These are phyloP conservation scores for Clonostachys byssicola DNA, from an alignment of 2,329 filamentous ascomycete species.

Conservation along the genomic window DNA sequence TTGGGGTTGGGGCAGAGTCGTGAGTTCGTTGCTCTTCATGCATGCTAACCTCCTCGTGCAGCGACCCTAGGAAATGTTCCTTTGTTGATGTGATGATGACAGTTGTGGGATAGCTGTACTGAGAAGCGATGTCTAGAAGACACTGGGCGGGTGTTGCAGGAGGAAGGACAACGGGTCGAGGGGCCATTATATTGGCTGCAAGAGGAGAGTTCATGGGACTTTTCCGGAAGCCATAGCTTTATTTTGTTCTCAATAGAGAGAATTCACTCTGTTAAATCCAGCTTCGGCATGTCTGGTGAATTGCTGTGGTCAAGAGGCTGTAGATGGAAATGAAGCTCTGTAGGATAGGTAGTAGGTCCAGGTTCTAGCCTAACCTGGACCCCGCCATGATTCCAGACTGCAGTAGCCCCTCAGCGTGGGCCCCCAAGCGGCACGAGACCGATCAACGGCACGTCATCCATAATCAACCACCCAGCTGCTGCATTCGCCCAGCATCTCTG, in stretches of 20 bases:
- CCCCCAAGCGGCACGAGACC: constrained; percentile 1
- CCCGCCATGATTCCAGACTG: neutral
- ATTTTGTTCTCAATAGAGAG: too few species aligned
- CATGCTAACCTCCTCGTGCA: constrained; percentile 36
- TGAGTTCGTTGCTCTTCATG: constrained; percentile 2
- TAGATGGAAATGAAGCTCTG: too few species aligned
- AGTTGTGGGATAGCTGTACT: constrained; percentile 53
- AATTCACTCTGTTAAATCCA: too few species aligned
- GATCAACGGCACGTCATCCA: neutral
- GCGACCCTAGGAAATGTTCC: constrained; percentile 57
- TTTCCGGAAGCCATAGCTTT: too few species aligned
- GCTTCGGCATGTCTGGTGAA: too few species aligned
- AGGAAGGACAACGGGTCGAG: constrained; percentile 38
- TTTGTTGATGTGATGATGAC: constrained; percentile 68
- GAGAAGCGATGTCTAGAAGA: constrained; percentile 58
- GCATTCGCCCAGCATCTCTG: neutral
- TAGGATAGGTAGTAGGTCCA: neutral
- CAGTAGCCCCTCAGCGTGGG: neutral
- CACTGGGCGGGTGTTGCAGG: constrained; percentile 56
- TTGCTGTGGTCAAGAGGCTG: too few species aligned
- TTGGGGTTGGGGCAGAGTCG: constrained; percentile 7
- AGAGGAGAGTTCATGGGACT: too few species aligned
- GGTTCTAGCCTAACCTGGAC: neutral
- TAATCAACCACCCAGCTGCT: neutral
- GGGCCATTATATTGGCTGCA: constrained; percentile 6